phyloP scores from a whole-genome alignment of 345 rosid species.

The Orychophragmus violaceus region DNA sequence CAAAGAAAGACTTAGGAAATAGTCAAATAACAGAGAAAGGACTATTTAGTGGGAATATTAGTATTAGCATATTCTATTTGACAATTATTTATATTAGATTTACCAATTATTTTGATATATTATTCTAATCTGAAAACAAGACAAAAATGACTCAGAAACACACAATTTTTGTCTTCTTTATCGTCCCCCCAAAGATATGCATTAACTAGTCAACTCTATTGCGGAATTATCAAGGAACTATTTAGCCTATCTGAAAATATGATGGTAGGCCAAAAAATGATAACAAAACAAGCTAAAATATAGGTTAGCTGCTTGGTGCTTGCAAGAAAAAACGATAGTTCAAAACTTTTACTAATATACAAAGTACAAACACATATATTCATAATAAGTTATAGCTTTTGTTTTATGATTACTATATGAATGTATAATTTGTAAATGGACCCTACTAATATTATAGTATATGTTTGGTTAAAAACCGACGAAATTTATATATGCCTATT shows the following conservation, averaged over 20 bases:
- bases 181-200: background rate
- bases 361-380: background rate
- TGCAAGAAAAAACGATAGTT: background rate
- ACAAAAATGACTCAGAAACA: constrained; percentile 16
- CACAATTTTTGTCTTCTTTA: constrained; percentile 17
- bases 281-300: background rate
- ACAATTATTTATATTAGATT: background rate
- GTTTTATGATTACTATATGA: constrained; percentile 1
- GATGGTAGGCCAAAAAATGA: background rate
- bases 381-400: background rate
- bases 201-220: constrained; percentile 26
- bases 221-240: constrained; percentile 5
- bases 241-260: background rate
- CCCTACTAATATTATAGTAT: background rate
- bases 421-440: background rate
- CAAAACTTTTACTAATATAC: background rate
- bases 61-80: constrained; percentile 19
- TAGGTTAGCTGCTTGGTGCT: background rate
- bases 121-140: constrained; percentile 5
- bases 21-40: constrained; percentile 3
- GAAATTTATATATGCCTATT: background rate
- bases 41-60: constrained; percentile 24
- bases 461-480: constrained; percentile 20
- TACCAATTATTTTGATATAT: background rate
- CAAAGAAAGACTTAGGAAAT: background rate